These are phyloP conservation scores for Ganoderma meredithae DNA, from an alignment of 1,284 basidiomycete species.

Conservation along the genomic window DNA sequence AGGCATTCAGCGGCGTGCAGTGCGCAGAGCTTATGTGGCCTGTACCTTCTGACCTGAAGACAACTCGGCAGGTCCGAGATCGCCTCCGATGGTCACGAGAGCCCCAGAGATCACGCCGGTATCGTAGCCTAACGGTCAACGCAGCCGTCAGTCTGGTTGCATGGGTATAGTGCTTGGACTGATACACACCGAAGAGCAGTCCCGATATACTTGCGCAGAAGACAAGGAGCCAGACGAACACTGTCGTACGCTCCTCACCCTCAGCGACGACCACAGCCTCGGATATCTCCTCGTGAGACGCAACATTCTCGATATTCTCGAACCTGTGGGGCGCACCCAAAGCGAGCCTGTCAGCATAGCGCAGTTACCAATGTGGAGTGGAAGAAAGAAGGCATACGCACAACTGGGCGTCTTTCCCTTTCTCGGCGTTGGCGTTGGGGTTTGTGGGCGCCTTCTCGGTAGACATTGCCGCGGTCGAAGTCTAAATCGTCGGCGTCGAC, in stretches of 20 bases:
- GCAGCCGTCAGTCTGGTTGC: too few species aligned
- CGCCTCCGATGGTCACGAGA: constrained; percentile 74
- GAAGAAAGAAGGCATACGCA: constrained; percentile 4
- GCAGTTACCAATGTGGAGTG: background rate
- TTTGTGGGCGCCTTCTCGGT: background rate
- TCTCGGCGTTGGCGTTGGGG: background rate
- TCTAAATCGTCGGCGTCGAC: background rate
- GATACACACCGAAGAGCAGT: constrained; percentile 71
- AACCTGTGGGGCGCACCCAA: constrained; percentile 23
- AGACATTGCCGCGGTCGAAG: background rate
- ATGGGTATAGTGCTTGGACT: background rate
- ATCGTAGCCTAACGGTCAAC: constrained; percentile 65
- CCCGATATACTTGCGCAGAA: constrained; percentile 77
- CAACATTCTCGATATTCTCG: constrained; percentile 37
- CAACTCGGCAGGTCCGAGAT: constrained; percentile 67
- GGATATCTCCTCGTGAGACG: constrained; percentile 59
- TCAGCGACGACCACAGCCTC: constrained; percentile 70
- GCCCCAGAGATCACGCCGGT: constrained; percentile 84
- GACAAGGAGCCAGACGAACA: constrained; percentile 77
- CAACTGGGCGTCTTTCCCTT: constrained; percentile 8
- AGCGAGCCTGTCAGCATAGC: background rate
- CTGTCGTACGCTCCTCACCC: constrained; percentile 72
- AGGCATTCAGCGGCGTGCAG: background rate
- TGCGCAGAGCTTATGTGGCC: background rate
- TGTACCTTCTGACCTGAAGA: constrained; percentile 71